These are phyloP conservation scores for Backusella mclennaniae DNA, from an alignment of 192 early-diverging fungal genomes.

Conservation along the genomic window DNA sequence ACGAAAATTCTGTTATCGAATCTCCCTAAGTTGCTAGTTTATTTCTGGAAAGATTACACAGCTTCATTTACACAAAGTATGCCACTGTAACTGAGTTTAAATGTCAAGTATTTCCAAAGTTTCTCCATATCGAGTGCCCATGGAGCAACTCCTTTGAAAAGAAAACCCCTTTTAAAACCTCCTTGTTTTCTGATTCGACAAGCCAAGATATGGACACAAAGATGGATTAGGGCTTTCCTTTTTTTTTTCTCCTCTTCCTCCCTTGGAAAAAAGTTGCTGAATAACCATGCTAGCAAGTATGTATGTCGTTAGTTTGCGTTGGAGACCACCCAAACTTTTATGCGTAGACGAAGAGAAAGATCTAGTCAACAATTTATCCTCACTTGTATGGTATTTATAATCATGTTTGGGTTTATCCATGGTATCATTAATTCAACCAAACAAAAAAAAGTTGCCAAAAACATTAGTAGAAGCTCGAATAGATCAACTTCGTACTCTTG, in stretches of 20 bases:
- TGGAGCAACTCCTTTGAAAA: not conserved
- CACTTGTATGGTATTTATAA: constrained; percentile 9
- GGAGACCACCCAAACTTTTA: constrained; percentile 6
- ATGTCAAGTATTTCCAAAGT: not conserved
- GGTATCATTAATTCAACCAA: not conserved
- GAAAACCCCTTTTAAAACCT: not conserved
- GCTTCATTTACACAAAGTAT: no score
- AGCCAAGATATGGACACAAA: constrained; percentile 1
- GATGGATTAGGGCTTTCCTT: not conserved
- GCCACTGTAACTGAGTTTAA: not conserved
- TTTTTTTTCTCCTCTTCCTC: not conserved
- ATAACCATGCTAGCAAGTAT: not conserved
- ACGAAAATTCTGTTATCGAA: no score
- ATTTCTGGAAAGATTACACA: no score
- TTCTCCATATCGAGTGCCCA: not conserved
- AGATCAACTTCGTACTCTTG: constrained; percentile 4
- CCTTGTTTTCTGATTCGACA: constrained; percentile 7
- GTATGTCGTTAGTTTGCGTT: constrained; percentile 8
- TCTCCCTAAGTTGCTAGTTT: no score
- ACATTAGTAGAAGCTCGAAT: constrained; percentile 17
- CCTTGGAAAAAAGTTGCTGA: not conserved
- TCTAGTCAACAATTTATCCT: constrained; percentile 2
- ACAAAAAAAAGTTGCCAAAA: not conserved
- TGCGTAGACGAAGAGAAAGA: not conserved
- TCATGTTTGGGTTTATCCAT: not conserved